Evolutionary conservation across 345 rosid species (phyloP).

Genomic region (Leavenworthia alabamica): DNA sequence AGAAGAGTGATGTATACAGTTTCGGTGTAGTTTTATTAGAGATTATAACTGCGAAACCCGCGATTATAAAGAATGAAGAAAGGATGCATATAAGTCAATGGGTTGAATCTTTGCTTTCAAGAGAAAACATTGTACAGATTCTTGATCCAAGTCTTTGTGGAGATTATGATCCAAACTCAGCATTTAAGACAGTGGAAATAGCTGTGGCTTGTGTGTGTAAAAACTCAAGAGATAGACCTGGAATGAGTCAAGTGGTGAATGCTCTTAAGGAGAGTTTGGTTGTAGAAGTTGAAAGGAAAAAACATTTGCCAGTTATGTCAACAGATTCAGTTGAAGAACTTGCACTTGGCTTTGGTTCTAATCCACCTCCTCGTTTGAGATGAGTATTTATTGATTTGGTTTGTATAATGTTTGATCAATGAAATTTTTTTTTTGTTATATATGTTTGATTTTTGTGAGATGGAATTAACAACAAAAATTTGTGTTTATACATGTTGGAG

Average conservation of each 20-base stretch:
- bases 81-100: slow-evolving; percentile 37
- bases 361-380: slow-evolving; percentile 31
- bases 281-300: slow-evolving; percentile 23
- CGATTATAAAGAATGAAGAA: slow-evolving; percentile 23
- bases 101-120: slow-evolving; percentile 32
- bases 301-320: not conserved
- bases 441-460: not conserved
- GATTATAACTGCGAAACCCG: slow-evolving; percentile 43
- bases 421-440: not conserved
- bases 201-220: slow-evolving; percentile 41
- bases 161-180: slow-evolving; percentile 35
- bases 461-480: not conserved
- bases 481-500: too few relatives aligned
- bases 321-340: slow-evolving; percentile 33
- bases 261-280: slow-evolving; percentile 38
- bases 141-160: slow-evolving; percentile 46
- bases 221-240: slow-evolving; percentile 32
- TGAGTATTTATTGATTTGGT: slow-evolving; percentile 5
- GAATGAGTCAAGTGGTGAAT: slow-evolving; percentile 35
- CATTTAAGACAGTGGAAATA: slow-evolving; percentile 39
- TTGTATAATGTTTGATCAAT: slow-evolving; percentile 3
- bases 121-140: slow-evolving; percentile 36
- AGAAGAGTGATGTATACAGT: slow-evolving; percentile 58
- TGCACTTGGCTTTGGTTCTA: slow-evolving; percentile 27
- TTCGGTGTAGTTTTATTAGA: slow-evolving; percentile 50